Evolutionary conservation across 2,329 filamentous ascomycete species (phyloP).

Genomic region (Cladobotryum mycophilum): DNA sequence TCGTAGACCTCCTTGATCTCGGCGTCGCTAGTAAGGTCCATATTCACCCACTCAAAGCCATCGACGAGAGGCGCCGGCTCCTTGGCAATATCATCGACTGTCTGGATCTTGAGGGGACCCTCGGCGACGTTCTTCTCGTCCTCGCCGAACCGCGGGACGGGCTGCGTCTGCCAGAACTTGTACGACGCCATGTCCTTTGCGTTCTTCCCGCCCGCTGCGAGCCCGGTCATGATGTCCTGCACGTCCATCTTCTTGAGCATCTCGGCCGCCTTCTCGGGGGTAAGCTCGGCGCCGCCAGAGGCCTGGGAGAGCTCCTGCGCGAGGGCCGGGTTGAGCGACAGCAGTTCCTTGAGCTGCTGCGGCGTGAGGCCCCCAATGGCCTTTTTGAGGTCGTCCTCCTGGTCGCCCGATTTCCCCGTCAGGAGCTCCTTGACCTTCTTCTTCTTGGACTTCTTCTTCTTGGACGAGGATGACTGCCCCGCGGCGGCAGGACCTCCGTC

Average conservation of each 20-base stretch:
- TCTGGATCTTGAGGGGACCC: conserved; percentile 77
- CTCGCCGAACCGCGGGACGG: conserved; percentile 77
- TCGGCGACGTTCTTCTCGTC: conserved; percentile 55
- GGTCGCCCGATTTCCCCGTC: conserved; percentile 28
- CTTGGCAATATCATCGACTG: conserved; percentile 71
- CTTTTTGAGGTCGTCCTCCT: conserved; percentile 39
- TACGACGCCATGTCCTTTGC: conserved; percentile 94
- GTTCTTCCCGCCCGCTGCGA: conserved; percentile 77
- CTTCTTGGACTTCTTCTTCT: conserved; percentile 61
- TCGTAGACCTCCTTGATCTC: conserved; percentile 89
- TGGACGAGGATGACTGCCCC: conserved; percentile 25
- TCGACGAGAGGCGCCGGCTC: conserved; percentile 68
- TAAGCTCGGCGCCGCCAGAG: conserved; percentile 30
- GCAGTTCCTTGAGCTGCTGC: conserved; percentile 57
- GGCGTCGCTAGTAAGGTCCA: conserved; percentile 73
- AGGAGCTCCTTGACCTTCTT: conserved; percentile 50
- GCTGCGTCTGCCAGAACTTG: conserved; percentile 98
- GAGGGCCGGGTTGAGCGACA: conserved; percentile 66
- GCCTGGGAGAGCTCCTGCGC: conserved; percentile 48
- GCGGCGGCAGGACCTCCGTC: conserved; percentile 21
- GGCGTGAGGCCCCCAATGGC: conserved; percentile 48
- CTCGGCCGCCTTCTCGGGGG: conserved; percentile 40
- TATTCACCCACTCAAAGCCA: conserved; percentile 89
- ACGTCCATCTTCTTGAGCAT: conserved; percentile 58
- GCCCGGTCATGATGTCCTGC: conserved; percentile 66